A percentile compares a stretch with the other conserved stretches of the same genome.
Evolutionary conservation across 768 basidiomycete genomes (phyloP).

Genomic region (Suillus variegatus): DNA sequence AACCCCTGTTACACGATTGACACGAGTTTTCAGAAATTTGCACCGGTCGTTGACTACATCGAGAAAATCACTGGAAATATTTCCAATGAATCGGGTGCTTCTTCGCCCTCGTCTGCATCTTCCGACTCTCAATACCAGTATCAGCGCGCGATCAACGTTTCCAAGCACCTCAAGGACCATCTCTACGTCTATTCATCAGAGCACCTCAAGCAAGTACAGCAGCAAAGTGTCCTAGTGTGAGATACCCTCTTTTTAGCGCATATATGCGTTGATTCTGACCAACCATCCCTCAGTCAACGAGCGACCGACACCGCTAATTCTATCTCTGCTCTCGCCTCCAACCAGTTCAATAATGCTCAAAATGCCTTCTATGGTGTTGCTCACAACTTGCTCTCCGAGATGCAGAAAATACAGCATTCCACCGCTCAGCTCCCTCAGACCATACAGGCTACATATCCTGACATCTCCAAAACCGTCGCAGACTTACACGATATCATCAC

Average conservation of each 20-base stretch:
- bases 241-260: slow-evolving; percentile 24
- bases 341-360: slow-evolving; percentile 56
- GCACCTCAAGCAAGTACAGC: slow-evolving; percentile 69
- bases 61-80: slow-evolving; percentile 55
- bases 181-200: slow-evolving; percentile 67
- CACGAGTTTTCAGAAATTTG: slow-evolving; percentile 48
- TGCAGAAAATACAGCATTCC: slow-evolving; percentile 65
- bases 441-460: slow-evolving; percentile 58
- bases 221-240: slow-evolving; percentile 65
- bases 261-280: slow-evolving; percentile 12
- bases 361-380: slow-evolving; percentile 59
- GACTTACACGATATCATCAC: slow-evolving; percentile 57
- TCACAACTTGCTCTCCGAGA: slow-evolving; percentile 64
- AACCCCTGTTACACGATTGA: slow-evolving; percentile 11
- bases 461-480: slow-evolving; percentile 50
- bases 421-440: slow-evolving; percentile 59
- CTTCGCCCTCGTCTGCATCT: slow-evolving; percentile 47
- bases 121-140: slow-evolving; percentile 72
- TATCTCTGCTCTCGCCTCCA: slow-evolving; percentile 60
- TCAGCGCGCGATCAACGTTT: slow-evolving; percentile 69
- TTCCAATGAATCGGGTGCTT: slow-evolving; percentile 45
- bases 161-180: slow-evolving; percentile 62
- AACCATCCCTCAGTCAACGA: slow-evolving; percentile 49
- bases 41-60: slow-evolving; percentile 76
- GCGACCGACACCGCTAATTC: slow-evolving; percentile 68